These are phyloP conservation scores for Phytophthora gonapodyides DNA, from an alignment of 352 stramenopile species.

Conservation along the genomic window DNA sequence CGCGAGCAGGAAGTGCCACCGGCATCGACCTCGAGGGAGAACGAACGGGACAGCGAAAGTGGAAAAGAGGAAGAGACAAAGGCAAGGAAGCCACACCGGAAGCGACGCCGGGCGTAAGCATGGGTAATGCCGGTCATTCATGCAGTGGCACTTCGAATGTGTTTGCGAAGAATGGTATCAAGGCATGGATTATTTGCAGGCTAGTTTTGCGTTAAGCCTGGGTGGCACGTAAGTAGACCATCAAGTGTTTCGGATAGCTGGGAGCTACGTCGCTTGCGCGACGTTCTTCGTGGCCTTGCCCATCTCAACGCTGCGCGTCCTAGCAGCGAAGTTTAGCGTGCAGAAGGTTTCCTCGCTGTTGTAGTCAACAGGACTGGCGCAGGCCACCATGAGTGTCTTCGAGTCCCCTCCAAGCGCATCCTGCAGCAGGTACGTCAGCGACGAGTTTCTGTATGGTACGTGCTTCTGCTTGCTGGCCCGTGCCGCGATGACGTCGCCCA, in stretches of 20 bases:
- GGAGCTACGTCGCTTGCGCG: constrained; percentile 33
- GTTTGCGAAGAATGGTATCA: constrained; percentile 22
- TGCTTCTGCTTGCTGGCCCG: constrained; percentile 90
- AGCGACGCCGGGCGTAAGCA: constrained; percentile 31
- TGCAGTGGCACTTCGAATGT: not conserved
- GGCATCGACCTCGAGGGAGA: constrained; percentile 2
- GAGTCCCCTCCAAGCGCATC: constrained; percentile 91
- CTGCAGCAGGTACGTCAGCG: constrained; percentile 93
- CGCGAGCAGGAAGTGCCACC: constrained; percentile 10
- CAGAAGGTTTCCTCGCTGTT: constrained; percentile 93
- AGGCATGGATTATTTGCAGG: constrained; percentile 21
- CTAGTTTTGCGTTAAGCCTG: constrained; percentile 12
- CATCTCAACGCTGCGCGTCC: constrained; percentile 88
- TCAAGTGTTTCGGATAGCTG: constrained; percentile 4
- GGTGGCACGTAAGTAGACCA: constrained; percentile 2
- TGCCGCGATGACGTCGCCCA: constrained; percentile 97
- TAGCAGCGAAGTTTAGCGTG: constrained; percentile 92
- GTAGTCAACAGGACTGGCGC: constrained; percentile 88
- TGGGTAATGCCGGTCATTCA: not conserved
- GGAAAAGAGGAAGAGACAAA: constrained; percentile 31
- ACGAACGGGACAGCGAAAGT: constrained; percentile 1
- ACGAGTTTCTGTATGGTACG: constrained; percentile 95
- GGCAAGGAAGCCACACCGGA: constrained; percentile 33
- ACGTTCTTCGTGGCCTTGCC: constrained; percentile 90
- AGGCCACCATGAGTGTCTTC: constrained; percentile 95